Percentiles rank a stretch among this genome's conserved stretches.
Conservation (phyloP, 2,329 filamentous ascomycete genomes). For the Xylogone sp. region DNA sequence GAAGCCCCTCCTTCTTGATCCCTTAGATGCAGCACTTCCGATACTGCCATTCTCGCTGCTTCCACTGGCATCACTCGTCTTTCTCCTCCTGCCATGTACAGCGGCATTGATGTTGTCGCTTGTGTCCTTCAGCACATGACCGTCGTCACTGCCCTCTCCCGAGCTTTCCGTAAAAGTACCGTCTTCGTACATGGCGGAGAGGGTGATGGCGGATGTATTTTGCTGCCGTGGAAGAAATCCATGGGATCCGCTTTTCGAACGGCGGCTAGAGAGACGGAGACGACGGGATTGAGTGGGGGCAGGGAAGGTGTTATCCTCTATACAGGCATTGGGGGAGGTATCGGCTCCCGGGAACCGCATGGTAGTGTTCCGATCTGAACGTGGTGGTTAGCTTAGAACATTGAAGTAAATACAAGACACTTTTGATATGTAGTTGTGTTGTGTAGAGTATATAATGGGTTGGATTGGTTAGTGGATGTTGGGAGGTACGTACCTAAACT, state of each 20-base stretch:
- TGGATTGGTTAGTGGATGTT: neutral
- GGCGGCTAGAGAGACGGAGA: conserved; percentile 14
- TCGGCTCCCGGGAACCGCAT: conserved; percentile 60
- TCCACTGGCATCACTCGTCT: neutral
- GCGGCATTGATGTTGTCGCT: too few relatives aligned
- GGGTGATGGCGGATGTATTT: conserved; percentile 1
- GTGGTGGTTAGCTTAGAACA: conserved; percentile 10
- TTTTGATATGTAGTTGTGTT: too few relatives aligned
- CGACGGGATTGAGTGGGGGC: conserved; percentile 18
- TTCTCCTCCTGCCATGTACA: too few relatives aligned
- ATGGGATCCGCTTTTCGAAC: conserved; percentile 6
- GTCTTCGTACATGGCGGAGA: conserved; percentile 16
- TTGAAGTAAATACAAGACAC: too few relatives aligned
- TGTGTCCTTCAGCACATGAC: neutral
- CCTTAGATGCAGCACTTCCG: too few relatives aligned
- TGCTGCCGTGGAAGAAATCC: conserved; percentile 5
- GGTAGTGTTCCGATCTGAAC: conserved; percentile 51
- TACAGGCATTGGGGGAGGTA: conserved; percentile 50
- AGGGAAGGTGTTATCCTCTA: conserved; percentile 49
- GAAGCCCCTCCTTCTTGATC: neutral
- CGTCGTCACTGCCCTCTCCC: conserved; percentile 4
- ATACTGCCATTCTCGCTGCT: neutral
- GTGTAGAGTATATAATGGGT: too few relatives aligned
- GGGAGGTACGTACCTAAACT: conserved; percentile 16
- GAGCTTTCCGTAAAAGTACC: neutral